Base-by-base conservation (phyloP, 2,329 filamentous ascomycete species). In the Sporothrix mexicana region DNA sequence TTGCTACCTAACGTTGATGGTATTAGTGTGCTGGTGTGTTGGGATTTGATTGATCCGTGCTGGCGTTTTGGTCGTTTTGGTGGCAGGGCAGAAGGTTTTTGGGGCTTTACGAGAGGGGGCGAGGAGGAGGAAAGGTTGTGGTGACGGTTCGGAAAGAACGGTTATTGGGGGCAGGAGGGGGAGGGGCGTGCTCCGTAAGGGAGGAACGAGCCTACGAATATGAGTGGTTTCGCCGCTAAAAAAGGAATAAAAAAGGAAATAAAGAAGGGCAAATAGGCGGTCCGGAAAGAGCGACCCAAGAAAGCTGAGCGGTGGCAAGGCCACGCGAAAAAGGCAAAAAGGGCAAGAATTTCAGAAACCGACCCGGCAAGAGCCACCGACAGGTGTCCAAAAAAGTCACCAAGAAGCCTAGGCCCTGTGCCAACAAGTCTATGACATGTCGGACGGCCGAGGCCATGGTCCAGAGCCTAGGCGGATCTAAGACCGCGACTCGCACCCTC, bases 271-370 rank as follows among this genome's bases (percentile, higher is more conserved):
- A 25, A 49, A 53, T 57, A 47, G 45, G 71, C 53, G 61, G 62
- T 51, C 62, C 57, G 70, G 67, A 69, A 70, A 51, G 57, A 67
- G 67, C 67, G 47, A 70, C 51, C 36, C 45, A 71, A 23, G 41
- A 61, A 41, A 62, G 36, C 62, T 69, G 70, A 49, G 66, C 47
- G 57, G 72, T 73, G 72, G 72, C 67, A 43, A 72, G 57, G 67
- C 57, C 30, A 69, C 43, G 55, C 53, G 64, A 67, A 51, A 20
- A 43, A 69, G 55, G 36, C 41, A 67, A 72, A 20, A 45, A 59
- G 23, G n/a, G 61, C 25, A 20, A 47, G 41, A 64, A 59, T 25
- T 23, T 20, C n/a, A 66, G 61, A 66, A 23, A 47, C 41, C 10
- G 20, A 66, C 9, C 69, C 61, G 69, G 69, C 36, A 71, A 64